phyloP scores from a whole-genome alignment of 306 rosid genomes.

The Cicer bijugum region DNA sequence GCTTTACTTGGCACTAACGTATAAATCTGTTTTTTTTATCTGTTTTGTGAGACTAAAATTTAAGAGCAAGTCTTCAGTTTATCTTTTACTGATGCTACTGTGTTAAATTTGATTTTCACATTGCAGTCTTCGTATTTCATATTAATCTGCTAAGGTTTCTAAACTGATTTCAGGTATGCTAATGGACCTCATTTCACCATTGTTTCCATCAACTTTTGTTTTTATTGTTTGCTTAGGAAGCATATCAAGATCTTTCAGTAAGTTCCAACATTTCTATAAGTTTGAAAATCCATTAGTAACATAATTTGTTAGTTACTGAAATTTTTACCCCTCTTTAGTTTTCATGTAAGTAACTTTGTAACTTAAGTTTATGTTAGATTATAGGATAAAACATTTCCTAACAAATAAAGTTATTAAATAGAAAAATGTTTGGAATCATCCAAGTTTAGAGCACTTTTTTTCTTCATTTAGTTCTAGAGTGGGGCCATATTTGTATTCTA shows the following conservation, averaged over 20 bases:
- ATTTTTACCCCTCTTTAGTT: background rate
- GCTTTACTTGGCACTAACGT: conserved; percentile 19
- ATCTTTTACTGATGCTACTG: conserved; percentile 15
- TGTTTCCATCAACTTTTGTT: conserved; percentile 89
- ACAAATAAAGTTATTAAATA: conserved; percentile 18
- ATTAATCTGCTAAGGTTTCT: conserved; percentile 41
- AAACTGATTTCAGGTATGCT: conserved; percentile 77
- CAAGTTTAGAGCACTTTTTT: conserved; percentile 12
- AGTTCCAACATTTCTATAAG: conserved; percentile 48
- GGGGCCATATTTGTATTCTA: conserved; percentile 11
- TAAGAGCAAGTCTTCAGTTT: background rate
- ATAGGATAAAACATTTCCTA: conserved; percentile 12
- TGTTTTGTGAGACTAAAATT: conserved; percentile 25
- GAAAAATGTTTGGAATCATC: conserved; percentile 36
- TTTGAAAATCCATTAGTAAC: conserved; percentile 21
- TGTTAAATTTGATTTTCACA: conserved; percentile 30
- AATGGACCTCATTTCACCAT: conserved; percentile 95
- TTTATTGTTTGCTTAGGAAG: conserved; percentile 89
- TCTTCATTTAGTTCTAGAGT: background rate
- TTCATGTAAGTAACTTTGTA: background rate
- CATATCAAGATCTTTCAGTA: conserved; percentile 97
- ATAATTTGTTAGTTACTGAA: conserved; percentile 1
- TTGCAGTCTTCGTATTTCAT: conserved; percentile 19
- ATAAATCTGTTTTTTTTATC: background rate
- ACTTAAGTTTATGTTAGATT: background rate